Conservation (phyloP, 2,329 filamentous ascomycete species). For the Aspergillus viridinutans region DNA sequence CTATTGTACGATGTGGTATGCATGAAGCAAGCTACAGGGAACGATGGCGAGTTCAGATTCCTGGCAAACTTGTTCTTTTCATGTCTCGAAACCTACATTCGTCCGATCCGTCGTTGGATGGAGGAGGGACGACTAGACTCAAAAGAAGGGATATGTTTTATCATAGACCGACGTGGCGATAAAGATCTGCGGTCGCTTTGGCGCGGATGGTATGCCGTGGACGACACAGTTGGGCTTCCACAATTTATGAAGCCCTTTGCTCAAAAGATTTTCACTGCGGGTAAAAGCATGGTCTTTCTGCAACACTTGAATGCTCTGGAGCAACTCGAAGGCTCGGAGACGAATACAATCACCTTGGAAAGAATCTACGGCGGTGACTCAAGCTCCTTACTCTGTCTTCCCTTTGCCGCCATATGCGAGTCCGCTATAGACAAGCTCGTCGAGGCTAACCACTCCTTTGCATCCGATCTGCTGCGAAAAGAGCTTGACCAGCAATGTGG, state of each 20-base stretch:
- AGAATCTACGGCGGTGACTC: slow-evolving; percentile 38
- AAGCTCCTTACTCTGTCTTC: slow-evolving; percentile 25
- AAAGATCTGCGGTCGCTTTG: slow-evolving; percentile 64
- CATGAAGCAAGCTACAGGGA: slow-evolving; percentile 65
- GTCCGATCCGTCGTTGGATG: slow-evolving; percentile 80
- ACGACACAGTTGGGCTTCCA: slow-evolving; percentile 56
- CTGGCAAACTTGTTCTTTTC: slow-evolving; percentile 70
- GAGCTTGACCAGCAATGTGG: slow-evolving; percentile 67
- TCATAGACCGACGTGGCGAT: slow-evolving; percentile 56
- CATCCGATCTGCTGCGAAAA: slow-evolving; percentile 61
- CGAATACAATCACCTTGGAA: slow-evolving; percentile 27
- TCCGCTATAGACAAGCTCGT: slow-evolving; percentile 72
- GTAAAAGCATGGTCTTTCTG: slow-evolving; percentile 84
- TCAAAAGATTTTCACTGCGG: slow-evolving; percentile 74
- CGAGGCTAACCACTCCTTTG: slow-evolving; percentile 65
- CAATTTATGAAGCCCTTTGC: slow-evolving; percentile 68
- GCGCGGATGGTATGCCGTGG: slow-evolving; percentile 69
- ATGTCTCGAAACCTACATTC: slow-evolving; percentile 77
- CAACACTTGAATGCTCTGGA: slow-evolving; percentile 57
- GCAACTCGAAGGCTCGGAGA: slow-evolving; percentile 32
- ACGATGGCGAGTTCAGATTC: slow-evolving; percentile 57
- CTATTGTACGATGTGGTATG: slow-evolving; percentile 68
- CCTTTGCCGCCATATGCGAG: slow-evolving; percentile 65
- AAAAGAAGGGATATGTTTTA: slow-evolving; percentile 70
- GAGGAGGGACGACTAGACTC: slow-evolving; percentile 66